A percentile compares a stretch with the other conserved stretches of the same genome.
Evolutionary conservation across 768 basidiomycete genomes (phyloP).

Genomic region (Grammothele lineata): DNA sequence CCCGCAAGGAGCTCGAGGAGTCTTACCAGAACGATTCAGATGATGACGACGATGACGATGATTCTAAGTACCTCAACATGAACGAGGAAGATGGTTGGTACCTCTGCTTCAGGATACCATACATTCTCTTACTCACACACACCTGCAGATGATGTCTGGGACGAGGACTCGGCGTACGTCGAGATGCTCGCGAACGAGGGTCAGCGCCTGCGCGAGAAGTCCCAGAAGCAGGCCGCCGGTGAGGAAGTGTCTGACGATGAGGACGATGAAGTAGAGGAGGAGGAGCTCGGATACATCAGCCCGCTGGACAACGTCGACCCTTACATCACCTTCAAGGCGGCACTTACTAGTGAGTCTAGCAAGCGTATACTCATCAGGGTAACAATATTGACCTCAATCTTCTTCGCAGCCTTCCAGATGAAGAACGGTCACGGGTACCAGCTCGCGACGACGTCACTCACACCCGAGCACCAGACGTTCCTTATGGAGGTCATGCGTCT

Average conservation of each 20-base stretch:
- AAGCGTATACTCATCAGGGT: slow-evolving; percentile 3
- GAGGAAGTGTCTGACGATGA: slow-evolving; percentile 34
- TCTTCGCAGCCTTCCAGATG: slow-evolving; percentile 78
- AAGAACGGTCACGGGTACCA: slow-evolving; percentile 67
- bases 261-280: slow-evolving; percentile 57
- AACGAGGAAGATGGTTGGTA: slow-evolving; percentile 61
- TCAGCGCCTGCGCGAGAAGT: slow-evolving; percentile 64
- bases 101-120: too few relatives aligned
- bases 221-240: slow-evolving; percentile 36
- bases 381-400: too few relatives aligned
- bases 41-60: slow-evolving; percentile 47
- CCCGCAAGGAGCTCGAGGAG: slow-evolving; percentile 58
- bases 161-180: slow-evolving; percentile 84
- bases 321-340: slow-evolving; percentile 74
- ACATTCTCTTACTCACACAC: too few relatives aligned
- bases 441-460: slow-evolving; percentile 64
- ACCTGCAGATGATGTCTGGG: slow-evolving; percentile 79
- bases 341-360: slow-evolving; percentile 60
- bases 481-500: slow-evolving; percentile 83
- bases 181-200: slow-evolving; percentile 86
- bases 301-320: slow-evolving; percentile 77
- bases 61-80: slow-evolving; percentile 50
- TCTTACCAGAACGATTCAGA: slow-evolving; percentile 37
- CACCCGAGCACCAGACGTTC: slow-evolving; percentile 71
- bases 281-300: slow-evolving; percentile 85